Conservation (phyloP, 768 basidiomycete genomes). For the Boletellus ananiceps region DNA sequence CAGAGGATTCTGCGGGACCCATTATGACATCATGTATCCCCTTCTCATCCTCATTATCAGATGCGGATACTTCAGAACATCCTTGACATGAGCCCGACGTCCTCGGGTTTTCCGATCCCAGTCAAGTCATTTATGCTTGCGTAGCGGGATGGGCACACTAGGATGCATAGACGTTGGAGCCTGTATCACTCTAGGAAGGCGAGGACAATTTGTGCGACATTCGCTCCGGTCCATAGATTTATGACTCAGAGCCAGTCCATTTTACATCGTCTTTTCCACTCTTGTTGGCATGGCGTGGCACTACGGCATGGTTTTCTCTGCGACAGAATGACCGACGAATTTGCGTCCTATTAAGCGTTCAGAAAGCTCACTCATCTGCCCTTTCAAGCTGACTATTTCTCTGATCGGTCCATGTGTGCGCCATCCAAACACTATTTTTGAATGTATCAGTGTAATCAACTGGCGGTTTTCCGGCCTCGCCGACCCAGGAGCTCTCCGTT, state of each 20-base stretch:
- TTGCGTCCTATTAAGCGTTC: neutral
- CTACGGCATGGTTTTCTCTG: constrained; percentile 1
- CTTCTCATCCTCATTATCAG: constrained; percentile 27
- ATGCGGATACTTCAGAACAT: constrained; percentile 19
- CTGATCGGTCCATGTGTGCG: constrained; percentile 1
- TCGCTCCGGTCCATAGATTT: constrained; percentile 21
- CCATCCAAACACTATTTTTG: constrained; percentile 3
- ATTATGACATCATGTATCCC: constrained; percentile 18
- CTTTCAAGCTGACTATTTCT: neutral
- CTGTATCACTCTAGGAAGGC: constrained; percentile 14
- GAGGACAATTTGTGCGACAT: constrained; percentile 17
- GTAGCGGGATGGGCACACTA: constrained; percentile 7
- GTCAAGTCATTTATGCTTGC: constrained; percentile 5
- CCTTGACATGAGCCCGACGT: constrained; percentile 43
- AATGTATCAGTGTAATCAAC: neutral
- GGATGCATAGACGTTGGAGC: constrained; percentile 15
- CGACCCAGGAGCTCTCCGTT: too few species aligned
- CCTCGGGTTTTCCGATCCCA: constrained; percentile 26
- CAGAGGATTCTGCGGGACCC: constrained; percentile 9
- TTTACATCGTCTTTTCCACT: constrained; percentile 15
- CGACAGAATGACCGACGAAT: constrained; percentile 5
- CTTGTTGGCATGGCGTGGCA: constrained; percentile 8
- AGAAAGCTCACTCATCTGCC: neutral
- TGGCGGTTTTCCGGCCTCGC: too few species aligned
- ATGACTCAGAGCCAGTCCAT: constrained; percentile 8